phyloP scores from a whole-genome alignment of 805 yeast species.

The Ogataea polymorpha region DNA sequence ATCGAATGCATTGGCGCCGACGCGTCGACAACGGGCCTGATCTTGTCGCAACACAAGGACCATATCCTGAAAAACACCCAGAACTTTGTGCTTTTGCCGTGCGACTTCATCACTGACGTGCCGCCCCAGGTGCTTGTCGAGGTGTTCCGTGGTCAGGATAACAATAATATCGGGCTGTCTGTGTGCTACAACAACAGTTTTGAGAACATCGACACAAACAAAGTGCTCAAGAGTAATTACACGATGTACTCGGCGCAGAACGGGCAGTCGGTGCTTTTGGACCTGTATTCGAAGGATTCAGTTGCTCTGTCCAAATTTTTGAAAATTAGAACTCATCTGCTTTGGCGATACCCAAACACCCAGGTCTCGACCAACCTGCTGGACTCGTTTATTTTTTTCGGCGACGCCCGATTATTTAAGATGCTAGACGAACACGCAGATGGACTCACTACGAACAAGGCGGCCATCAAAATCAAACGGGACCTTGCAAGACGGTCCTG shows the following conservation, averaged over 20 bases:
- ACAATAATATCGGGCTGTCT: constrained; percentile 66
- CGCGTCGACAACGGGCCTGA: constrained; percentile 59
- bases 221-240: constrained; percentile 63
- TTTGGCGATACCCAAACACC: constrained; percentile 83
- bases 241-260: constrained; percentile 55
- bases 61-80: constrained; percentile 29
- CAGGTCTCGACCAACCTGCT: constrained; percentile 73
- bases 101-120: constrained; percentile 89
- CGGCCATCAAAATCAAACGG: constrained; percentile 68
- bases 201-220: constrained; percentile 71
- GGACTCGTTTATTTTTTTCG: constrained; percentile 70
- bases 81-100: constrained; percentile 82
- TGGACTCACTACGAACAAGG: constrained; percentile 35
- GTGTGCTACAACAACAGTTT: constrained; percentile 72
- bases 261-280: constrained; percentile 53
- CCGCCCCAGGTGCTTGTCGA: constrained; percentile 89
- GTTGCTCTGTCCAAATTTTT: constrained; percentile 71
- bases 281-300: constrained; percentile 64
- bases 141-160: constrained; percentile 70
- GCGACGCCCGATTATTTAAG: constrained; percentile 50
- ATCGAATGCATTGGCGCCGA: constrained; percentile 43
- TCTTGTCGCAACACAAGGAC: constrained; percentile 48
- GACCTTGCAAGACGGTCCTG: constrained; percentile 91
- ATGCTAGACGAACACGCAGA: constrained; percentile 42
- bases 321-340: constrained; percentile 77